Evolutionary conservation across 768 basidiomycete genomes (phyloP), one percentile per base, ranked within the genome.

Genomic region (Candolleomyces eurysporus): DNA sequence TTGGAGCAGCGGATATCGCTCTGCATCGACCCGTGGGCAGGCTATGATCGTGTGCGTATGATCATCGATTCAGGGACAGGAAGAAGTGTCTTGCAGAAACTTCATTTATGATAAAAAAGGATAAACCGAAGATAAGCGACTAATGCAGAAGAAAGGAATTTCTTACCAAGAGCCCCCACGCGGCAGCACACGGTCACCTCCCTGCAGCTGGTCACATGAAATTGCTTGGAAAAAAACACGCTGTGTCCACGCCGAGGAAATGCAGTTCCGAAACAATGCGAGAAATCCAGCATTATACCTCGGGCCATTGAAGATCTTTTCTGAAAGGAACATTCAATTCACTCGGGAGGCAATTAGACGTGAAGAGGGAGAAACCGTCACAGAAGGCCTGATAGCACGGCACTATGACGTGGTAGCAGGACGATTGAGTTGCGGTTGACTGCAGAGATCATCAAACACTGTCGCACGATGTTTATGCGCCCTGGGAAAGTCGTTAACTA

Each of bases 41-140:
- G 26, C 26, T 4, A 26, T 4, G 6, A 36, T 36, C 36, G 36
- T 36, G 36, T 36, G 36, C 36, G 36, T 36, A 7, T 36, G 36
- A 36, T 11, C 36, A 36, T 36, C 36, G 36, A 36, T 36, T 36
- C 36, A 36, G 36, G 36, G 36, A 36, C 45, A 11, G 42, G 45
- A 46, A 21, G 45, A 46, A 46, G 45, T 21, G 14, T 46, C 45
- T 17, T 46, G 16, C 45, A 17, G 40, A 43, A 56, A 21, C 54
- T 36, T 40, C 54, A 42, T 56, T 56, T 43, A 16, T 26, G 54
- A 56, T 30, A 56, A 42, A 56, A 56, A 26, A 56, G 54, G 54
- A 21, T 43, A 56, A 40, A 56, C 16, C 19, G 22, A 40, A 56
- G 54, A 56, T 56, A 56, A 56, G 54, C 54, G 54, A 39, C 54